Percentiles rank a stretch among this genome's conserved stretches.
Evolutionary conservation across 2,329 filamentous ascomycete species (phyloP).

Genomic region (Penicillium sp.): DNA sequence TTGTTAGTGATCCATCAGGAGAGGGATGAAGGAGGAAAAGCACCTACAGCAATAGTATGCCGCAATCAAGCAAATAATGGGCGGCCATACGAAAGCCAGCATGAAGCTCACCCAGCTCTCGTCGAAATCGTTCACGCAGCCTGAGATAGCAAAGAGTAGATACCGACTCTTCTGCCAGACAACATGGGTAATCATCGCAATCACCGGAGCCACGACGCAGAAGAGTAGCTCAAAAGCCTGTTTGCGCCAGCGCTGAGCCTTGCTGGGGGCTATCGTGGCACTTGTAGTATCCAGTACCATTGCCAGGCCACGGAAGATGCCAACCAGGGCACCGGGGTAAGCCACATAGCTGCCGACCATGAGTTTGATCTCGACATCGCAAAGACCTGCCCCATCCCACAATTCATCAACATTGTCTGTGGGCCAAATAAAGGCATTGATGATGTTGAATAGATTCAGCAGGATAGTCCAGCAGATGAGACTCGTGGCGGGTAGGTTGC

Average conservation of each 20-base stretch:
- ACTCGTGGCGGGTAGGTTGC: conserved; percentile 61
- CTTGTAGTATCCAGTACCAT: conserved; percentile 62
- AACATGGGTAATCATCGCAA: conserved; percentile 60
- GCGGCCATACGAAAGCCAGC: conserved; percentile 58
- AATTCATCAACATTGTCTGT: conserved; percentile 56
- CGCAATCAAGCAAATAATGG: conserved; percentile 55
- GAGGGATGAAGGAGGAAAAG: neutral
- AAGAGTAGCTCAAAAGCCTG: conserved; percentile 55
- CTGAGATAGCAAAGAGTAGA: conserved; percentile 58
- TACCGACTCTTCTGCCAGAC: conserved; percentile 63
- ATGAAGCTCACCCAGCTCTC: conserved; percentile 60
- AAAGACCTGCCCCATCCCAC: conserved; percentile 63
- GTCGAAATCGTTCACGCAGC: conserved; percentile 58
- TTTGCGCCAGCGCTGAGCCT: conserved; percentile 49
- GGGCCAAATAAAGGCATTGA: conserved; percentile 67
- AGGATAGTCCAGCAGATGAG: conserved; percentile 59
- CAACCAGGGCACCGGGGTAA: conserved; percentile 54
- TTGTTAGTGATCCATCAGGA: neutral
- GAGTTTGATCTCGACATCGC: conserved; percentile 65
- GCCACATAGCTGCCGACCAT: conserved; percentile 56
- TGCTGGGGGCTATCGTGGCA: conserved; percentile 53
- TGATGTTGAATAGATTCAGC: conserved; percentile 59
- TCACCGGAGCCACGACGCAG: conserved; percentile 57
- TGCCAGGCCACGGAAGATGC: conserved; percentile 63
- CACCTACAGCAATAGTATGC: conserved; percentile 60